phyloP scores from a whole-genome alignment of 306 rosid genomes.

The Cicer cuneatum region DNA sequence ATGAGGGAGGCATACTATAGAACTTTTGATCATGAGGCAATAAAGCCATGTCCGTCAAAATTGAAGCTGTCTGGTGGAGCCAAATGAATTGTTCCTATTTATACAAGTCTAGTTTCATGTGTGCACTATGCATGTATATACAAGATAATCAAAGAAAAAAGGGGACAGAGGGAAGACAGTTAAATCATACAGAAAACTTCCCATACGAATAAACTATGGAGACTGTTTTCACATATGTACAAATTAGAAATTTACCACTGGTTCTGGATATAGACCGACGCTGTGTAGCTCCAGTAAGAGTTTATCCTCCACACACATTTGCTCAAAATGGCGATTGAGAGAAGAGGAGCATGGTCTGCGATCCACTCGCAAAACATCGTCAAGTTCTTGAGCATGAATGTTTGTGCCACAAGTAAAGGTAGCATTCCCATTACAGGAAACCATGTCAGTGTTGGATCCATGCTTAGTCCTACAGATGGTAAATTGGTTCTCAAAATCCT shows the following conservation, averaged over 20 bases:
- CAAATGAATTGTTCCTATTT: slow-evolving; percentile 29
- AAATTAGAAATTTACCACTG: slow-evolving; percentile 64
- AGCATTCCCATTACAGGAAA: slow-evolving; percentile 63
- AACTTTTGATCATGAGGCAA: slow-evolving; percentile 13
- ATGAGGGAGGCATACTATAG: neutral
- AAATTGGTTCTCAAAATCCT: slow-evolving; percentile 50
- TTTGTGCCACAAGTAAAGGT: slow-evolving; percentile 42
- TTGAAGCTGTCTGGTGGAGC: neutral
- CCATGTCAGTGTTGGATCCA: slow-evolving; percentile 46
- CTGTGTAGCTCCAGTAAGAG: slow-evolving; percentile 80
- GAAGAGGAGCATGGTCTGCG: slow-evolving; percentile 49
- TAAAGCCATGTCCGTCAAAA: slow-evolving; percentile 23
- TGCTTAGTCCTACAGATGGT: slow-evolving; percentile 42
- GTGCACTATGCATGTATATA: slow-evolving; percentile 20
- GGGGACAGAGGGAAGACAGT: slow-evolving; percentile 8
- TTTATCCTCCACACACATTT: slow-evolving; percentile 65
- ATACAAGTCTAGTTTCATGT: slow-evolving; percentile 13
- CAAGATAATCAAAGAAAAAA: neutral
- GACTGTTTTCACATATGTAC: slow-evolving; percentile 25
- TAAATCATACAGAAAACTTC: slow-evolving; percentile 31
- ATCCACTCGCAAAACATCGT: slow-evolving; percentile 44
- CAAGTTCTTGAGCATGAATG: slow-evolving; percentile 46
- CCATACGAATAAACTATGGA: slow-evolving; percentile 9
- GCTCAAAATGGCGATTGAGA: slow-evolving; percentile 53
- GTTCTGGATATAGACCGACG: slow-evolving; percentile 75